Base-by-base conservation (phyloP, 306 rosid species). In the Spatholobus suberectus region DNA sequence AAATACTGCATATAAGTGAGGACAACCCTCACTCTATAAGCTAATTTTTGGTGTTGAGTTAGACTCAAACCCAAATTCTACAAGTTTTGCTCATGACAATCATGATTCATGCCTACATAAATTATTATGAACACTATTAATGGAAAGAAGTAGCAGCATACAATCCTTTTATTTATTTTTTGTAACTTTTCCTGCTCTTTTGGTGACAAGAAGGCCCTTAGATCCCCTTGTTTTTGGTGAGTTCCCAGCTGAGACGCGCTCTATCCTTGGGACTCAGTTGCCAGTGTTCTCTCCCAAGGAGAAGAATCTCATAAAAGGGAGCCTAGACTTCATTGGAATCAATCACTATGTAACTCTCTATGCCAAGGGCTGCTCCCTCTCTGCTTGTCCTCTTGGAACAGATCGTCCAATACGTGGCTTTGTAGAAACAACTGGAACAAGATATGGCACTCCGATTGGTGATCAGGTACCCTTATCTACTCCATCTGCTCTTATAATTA, bases 371-470 rank as follows among this genome's bases (percentile, higher is more conserved):
- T 93, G 97, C 72, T 65, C 66, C 65, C 32, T 73, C 68, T 63
- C 84, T 72, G 1, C 85, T 23, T 93, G 95, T 59, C 44, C 87
- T 43, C 27, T 15, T 4, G 83, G n/a, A 17, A 80, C 76, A 13
- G 75, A 82, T 75, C 89, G 24, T 34, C 89, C 92, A 3, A 83
- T 93, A 5, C 21, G 26, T 47, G 97, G 94, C 20, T 93, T 82
- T 76, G 37, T 86, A 12, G 65, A 77, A 55, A 89, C 82, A 11
- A 61, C 76, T 0, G 85, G 78, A 3, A 67, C 72, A 23, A 85
- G 90, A 46, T 83, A 89, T 88, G 92, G 90, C 54, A 14, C 86
- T 79, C 89, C 92, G 11, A 93, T 93, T 81, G 97, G 94, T 51
- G 81, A 85, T 75, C 79, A 32, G 77, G 97, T 93, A 82, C 6